Base-by-base conservation (phyloP, 2,329 filamentous ascomycete species). In the Hypomyces perniciosus region DNA sequence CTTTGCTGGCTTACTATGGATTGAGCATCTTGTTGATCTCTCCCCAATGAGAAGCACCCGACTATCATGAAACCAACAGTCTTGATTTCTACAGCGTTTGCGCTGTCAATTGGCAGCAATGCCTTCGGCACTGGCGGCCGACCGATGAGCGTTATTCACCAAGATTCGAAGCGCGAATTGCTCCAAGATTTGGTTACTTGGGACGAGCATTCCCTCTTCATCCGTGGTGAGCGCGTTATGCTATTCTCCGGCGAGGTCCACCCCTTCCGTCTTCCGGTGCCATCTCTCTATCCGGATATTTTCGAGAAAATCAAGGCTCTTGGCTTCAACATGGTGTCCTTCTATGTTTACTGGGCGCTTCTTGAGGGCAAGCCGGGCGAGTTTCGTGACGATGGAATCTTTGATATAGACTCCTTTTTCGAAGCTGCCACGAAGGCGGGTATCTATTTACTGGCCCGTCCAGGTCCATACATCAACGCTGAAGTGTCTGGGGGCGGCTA, bases 271-370 rank as follows among this genome's bases (percentile, higher is more conserved):
- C 64, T 76, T 1, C 73, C 75, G 0, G 72, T 75, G 0, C 71
- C 74, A 0, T 68, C 66, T 1, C 62, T 77, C 0, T 77, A 84
- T 72, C 72, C 87, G 7, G 88, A 92, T 57, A 63, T 92, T 2
- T 85, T 95, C 59, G 84, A 93, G 61, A 95, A 95, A 68, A 81
- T 92, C 65, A 90, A 86, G 66, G 84, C 87, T 0, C 69, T 90
- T 1, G 89, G 89, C 0, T 91, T 90, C 69, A 92, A 87, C 59
- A 79, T 81, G 41, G 85, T 91, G 1, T 90, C 86, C 0, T 90
- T 91, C 65, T 92, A 92, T 61, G 75, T 84, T 6, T 79, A 90
- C 59, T 95, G 88, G 89, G 86, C 85, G 3, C 70, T 92, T 2
- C 66, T 90, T 0, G 88, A 93, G 64, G 87, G 86, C 2, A 84